These are phyloP conservation scores for Balamuthia mandrillaris DNA, from an alignment of 208 protist species.

Conservation along the genomic window DNA sequence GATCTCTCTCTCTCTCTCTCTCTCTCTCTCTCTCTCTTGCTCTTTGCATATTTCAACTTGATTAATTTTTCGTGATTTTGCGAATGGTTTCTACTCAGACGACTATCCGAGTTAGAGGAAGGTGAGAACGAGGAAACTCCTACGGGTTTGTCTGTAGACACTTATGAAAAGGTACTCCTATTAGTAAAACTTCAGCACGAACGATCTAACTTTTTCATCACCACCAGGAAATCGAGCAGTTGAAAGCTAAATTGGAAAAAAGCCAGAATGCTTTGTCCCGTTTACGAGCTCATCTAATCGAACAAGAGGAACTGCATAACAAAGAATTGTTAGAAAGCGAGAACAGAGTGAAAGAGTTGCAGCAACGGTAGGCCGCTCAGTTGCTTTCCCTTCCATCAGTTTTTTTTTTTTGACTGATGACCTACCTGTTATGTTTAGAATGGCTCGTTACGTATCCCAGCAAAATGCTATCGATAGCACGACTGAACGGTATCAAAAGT, in stretches of 20 bases:
- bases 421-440: neutral
- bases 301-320: neutral
- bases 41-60: no score
- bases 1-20: no score
- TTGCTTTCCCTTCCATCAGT: neutral
- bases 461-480: neutral
- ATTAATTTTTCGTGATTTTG: no score
- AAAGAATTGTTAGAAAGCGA: neutral
- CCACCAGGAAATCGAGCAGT: neutral
- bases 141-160: no score
- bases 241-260: neutral
- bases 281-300: neutral
- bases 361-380: neutral
- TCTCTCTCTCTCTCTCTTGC: no score
- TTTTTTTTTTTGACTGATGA: neutral
- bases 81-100: no score
- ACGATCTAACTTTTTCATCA: no score
- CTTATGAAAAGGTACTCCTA: no score
- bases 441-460: neutral
- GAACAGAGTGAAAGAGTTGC: neutral
- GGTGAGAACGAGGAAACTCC: no score
- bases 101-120: no score
- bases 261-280: neutral
- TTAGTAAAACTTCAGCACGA: no score
- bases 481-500: neutral